Evolutionary conservation across 139 green algal genomes (phyloP).

Genomic region (Nannochloris sp.): DNA sequence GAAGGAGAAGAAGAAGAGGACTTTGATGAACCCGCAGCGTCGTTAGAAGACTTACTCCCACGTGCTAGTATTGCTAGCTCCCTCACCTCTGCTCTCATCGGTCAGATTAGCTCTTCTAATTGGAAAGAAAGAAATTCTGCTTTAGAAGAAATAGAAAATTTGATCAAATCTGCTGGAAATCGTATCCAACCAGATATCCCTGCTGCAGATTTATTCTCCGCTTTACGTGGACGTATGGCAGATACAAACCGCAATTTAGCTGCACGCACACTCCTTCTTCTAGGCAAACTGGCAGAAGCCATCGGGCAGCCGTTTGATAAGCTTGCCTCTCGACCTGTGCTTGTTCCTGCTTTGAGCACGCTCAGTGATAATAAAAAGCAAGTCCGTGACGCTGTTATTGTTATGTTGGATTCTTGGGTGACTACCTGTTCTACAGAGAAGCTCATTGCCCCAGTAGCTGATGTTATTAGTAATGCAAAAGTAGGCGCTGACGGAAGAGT

Average conservation of each 20-base stretch:
- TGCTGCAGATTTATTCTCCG: conserved; percentile 10
- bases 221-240: conserved; percentile 48
- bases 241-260: conserved; percentile 94
- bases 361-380: conserved; percentile 86
- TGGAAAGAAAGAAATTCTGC: conserved; percentile 92
- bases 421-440: conserved; percentile 27
- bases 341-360: conserved; percentile 59
- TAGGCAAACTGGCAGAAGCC: conserved; percentile 72
- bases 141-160: conserved; percentile 70
- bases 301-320: conserved; percentile 75
- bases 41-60: conserved; percentile 61
- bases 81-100: conserved; percentile 49
- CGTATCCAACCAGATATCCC: conserved; percentile 48
- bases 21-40: not conserved
- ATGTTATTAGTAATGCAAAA: conserved; percentile 56
- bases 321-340: conserved; percentile 25
- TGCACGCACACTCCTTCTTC: conserved; percentile 53
- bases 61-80: conserved; percentile 63
- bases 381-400: conserved; percentile 64
- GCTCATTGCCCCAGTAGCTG: conserved; percentile 46
- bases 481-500: conserved; percentile 60
- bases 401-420: conserved; percentile 75
- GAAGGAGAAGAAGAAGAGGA: conserved; percentile 8
- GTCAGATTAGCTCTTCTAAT: conserved; percentile 49
- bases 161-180: conserved; percentile 24